Base-by-base conservation (phyloP, 148 eudicot genomes). In the Chenopodium suecicum region DNA sequence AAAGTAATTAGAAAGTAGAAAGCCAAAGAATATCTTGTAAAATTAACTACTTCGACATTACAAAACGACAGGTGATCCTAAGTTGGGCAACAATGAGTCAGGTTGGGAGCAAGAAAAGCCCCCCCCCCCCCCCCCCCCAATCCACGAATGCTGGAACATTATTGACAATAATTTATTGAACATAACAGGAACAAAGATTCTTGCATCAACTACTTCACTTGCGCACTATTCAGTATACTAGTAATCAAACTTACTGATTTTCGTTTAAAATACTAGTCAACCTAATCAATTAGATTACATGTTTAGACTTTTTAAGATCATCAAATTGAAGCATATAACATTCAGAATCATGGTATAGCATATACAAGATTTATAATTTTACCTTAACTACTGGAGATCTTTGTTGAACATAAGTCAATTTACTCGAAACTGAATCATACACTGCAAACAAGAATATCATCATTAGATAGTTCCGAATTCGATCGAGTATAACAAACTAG, bases 311-410 rank as follows among this genome's bases (percentile, higher is more conserved):
- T 1, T 4, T 8, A 10, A 27, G 2, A 52, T 63, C 5, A 78
- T 48, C 56, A 23, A 64, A 32, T 13, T 23, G 46, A 69, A 25
- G 58, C 50, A 7, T 32, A 62, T 62, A 14, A 25, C 11, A 70
- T 32, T 7, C 0, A 63, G 19, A 16, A 63, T 9, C 44, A 41
- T 4, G 48, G 47, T 16, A 74, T 19, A 70, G 74, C 58, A 44
- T 54, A 48, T 29, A 46, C 23, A 32, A 13, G 11, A 70, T 23
- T 22, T 8, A 56, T 77, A 52, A 25, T 25, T n/a, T 47, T 84
- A 96, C 99, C 99, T 96, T 94, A 27, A 90, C 77, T 67, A 94
- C 85, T 0, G 99, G 99, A 34, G 99, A 96, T 73, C 99, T 91
- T 85, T 92, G 97, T 81, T 96, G 99, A 60, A 96, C 87, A 79